Evolutionary conservation across 345 rosid genomes (phyloP).

Genomic region (Citrus cavaleriei): DNA sequence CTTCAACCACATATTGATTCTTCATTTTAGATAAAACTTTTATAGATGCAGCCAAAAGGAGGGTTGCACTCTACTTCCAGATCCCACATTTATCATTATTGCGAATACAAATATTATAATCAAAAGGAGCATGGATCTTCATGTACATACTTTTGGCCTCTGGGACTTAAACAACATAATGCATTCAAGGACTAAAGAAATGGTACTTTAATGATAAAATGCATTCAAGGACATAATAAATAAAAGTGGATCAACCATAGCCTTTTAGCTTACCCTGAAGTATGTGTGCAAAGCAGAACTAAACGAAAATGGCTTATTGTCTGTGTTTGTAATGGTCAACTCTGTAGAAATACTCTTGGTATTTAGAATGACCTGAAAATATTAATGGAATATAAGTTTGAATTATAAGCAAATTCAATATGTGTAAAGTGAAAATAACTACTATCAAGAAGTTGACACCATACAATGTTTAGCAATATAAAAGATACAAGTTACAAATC

Average conservation of each 20-base stretch:
- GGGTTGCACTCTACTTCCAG: neutral
- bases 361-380: conserved; percentile 56
- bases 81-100: neutral
- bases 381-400: conserved; percentile 11
- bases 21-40: neutral
- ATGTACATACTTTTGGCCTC: neutral
- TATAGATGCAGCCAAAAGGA: neutral
- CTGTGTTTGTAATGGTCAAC: conserved; percentile 66
- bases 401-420: neutral
- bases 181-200: too few species aligned
- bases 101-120: neutral
- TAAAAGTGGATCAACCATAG: neutral
- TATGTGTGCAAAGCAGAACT: conserved; percentile 81
- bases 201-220: neutral
- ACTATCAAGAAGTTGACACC: neutral
- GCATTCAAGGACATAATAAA: neutral
- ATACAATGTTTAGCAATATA: neutral
- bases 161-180: conserved; percentile 10
- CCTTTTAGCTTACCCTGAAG: conserved; percentile 48
- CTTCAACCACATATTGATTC: neutral
- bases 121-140: neutral
- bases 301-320: conserved; percentile 77
- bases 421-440: neutral
- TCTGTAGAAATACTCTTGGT: conserved; percentile 74
- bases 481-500: neutral